A percentile compares a stretch with the other conserved stretches of the same genome.
phyloP scores from a whole-genome alignment of 2,329 filamentous ascomycete species.

The Fusarium bactridioides region DNA sequence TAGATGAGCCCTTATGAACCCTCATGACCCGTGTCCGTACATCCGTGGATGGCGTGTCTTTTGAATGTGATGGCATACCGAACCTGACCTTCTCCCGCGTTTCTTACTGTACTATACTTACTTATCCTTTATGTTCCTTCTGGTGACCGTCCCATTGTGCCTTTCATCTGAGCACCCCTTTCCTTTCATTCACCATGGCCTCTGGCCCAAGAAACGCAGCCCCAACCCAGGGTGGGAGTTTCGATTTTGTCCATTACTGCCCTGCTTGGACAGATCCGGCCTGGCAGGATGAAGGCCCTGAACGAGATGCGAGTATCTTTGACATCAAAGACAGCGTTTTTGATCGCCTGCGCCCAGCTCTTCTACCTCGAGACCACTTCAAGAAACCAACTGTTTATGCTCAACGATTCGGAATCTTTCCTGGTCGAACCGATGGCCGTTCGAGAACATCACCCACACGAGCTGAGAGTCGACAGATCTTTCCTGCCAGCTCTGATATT shows the following conservation, averaged over 20 bases:
- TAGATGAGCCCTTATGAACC: background rate
- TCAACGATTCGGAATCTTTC: slow-evolving; percentile 42
- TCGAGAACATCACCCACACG: slow-evolving; percentile 44
- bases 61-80: background rate
- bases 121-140: background rate
- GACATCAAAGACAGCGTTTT: slow-evolving; percentile 21
- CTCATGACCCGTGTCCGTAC: background rate
- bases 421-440: slow-evolving; percentile 41
- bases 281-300: slow-evolving; percentile 36
- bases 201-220: background rate
- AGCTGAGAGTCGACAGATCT: slow-evolving; percentile 24
- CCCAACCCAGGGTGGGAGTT: background rate
- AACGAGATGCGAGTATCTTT: slow-evolving; percentile 13
- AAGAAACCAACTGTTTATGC: slow-evolving; percentile 41
- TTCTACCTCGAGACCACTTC: slow-evolving; percentile 33
- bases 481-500: background rate
- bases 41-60: background rate
- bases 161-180: background rate
- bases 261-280: slow-evolving; percentile 42
- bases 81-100: background rate
- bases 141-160: background rate
- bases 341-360: slow-evolving; percentile 36
- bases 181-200: background rate
- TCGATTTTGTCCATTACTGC: slow-evolving; percentile 22
- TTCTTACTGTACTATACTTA: background rate